A percentile compares a stretch with the other conserved stretches of the same genome.
Evolutionary conservation across 441 rosid genomes (phyloP).

Genomic region (Isatis lusitanica): DNA sequence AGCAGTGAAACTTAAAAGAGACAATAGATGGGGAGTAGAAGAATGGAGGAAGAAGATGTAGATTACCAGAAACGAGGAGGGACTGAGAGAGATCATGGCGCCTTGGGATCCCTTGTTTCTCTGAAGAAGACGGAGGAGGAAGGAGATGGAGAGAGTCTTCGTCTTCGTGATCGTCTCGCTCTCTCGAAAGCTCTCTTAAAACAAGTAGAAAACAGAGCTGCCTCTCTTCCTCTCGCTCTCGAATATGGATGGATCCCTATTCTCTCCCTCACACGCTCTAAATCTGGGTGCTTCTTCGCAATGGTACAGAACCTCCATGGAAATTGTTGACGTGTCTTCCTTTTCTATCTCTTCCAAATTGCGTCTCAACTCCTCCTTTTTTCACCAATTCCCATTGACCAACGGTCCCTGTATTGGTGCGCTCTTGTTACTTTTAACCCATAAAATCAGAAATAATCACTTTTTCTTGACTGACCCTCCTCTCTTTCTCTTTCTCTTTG

Average conservation of each 20-base stretch:
- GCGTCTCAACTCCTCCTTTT: constrained; percentile 10
- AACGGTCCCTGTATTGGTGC: constrained; percentile 4
- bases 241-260: neutral
- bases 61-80: constrained; percentile 32
- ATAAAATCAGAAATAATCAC: neutral
- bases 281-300: constrained; percentile 30
- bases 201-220: neutral
- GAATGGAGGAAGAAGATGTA: neutral
- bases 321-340: constrained; percentile 24
- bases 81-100: constrained; percentile 33
- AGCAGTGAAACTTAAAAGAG: neutral
- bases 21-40: neutral
- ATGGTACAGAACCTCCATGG: constrained; percentile 29
- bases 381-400: neutral
- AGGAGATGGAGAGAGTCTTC: constrained; percentile 14
- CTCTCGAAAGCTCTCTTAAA: neutral
- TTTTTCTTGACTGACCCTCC: constrained; percentile 1
- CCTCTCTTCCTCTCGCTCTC: neutral
- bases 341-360: constrained; percentile 18
- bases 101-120: neutral
- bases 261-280: constrained; percentile 7
- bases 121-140: constrained; percentile 9
- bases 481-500: neutral
- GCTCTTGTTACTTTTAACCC: neutral
- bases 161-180: constrained; percentile 9